These are phyloP conservation scores for Kandelia obovata DNA, from an alignment of 345 rosid genomes.

Conservation along the genomic window DNA sequence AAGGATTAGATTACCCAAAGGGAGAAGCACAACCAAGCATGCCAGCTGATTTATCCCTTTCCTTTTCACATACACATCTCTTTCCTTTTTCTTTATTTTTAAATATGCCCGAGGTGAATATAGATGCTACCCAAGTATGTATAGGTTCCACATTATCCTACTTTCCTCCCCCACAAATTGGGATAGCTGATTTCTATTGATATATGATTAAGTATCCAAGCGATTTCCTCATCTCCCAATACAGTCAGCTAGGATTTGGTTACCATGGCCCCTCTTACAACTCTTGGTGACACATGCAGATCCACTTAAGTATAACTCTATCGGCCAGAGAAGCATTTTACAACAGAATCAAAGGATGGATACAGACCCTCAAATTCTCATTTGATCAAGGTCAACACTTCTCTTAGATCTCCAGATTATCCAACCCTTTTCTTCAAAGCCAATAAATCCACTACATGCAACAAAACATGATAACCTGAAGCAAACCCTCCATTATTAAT, in stretches of 20 bases:
- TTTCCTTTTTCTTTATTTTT: not conserved
- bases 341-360: no score
- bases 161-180: not conserved
- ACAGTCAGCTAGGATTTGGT: not conserved
- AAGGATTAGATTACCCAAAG: not conserved
- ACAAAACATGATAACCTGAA: not conserved
- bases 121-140: no score
- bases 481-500: not conserved
- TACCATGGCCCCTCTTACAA: not conserved
- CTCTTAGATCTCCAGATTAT: not conserved
- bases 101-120: no score
- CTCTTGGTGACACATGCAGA: not conserved
- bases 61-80: not conserved
- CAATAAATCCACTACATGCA: not conserved
- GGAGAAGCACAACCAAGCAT: not conserved
- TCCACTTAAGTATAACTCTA: not conserved
- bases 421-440: not conserved
- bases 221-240: not conserved
- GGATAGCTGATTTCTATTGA: not conserved
- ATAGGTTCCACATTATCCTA: no score
- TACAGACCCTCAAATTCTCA: no score
- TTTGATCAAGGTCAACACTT: not conserved
- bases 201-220: not conserved
- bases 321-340: not conserved
- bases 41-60: not conserved